Evolutionary conservation across 1,284 basidiomycete species (phyloP).

Genomic region (Pyrrhoderma noxium): DNA sequence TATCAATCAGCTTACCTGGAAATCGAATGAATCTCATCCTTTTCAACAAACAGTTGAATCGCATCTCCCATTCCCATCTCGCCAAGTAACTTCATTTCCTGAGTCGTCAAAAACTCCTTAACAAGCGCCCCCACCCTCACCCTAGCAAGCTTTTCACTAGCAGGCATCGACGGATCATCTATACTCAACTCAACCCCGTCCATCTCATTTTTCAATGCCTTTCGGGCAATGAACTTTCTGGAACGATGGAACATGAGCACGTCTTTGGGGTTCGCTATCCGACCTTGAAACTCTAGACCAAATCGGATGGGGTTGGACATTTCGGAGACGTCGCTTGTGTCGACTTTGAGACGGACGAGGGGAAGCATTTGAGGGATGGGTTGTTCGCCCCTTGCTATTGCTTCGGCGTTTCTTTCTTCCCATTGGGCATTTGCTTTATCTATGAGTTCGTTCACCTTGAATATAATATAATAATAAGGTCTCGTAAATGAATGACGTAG

Average conservation of each 20-base stretch:
- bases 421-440: constrained; percentile 69
- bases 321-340: constrained; percentile 82
- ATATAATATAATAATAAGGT: background rate
- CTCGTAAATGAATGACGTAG: background rate
- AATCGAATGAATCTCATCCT: constrained; percentile 90
- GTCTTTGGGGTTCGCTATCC: constrained; percentile 91
- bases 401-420: constrained; percentile 68
- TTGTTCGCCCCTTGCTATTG: constrained; percentile 61
- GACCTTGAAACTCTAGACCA: constrained; percentile 90
- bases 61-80: constrained; percentile 86
- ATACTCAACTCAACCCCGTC: constrained; percentile 71
- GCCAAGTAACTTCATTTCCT: constrained; percentile 82
- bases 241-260: constrained; percentile 85
- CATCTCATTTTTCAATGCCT: constrained; percentile 27
- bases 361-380: constrained; percentile 73
- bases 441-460: constrained; percentile 78
- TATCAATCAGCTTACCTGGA: constrained; percentile 53
- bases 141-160: constrained; percentile 59
- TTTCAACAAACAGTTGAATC: constrained; percentile 90
- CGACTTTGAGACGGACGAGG: constrained; percentile 85
- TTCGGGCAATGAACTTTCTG: constrained; percentile 51
- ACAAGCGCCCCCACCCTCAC: constrained; percentile 77
- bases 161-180: constrained; percentile 59
- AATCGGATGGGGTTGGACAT: constrained; percentile 96
- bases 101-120: constrained; percentile 80